Base-by-base conservation (phyloP, 805 yeast genomes). In the Saccharomyces cerevisiae region DNA sequence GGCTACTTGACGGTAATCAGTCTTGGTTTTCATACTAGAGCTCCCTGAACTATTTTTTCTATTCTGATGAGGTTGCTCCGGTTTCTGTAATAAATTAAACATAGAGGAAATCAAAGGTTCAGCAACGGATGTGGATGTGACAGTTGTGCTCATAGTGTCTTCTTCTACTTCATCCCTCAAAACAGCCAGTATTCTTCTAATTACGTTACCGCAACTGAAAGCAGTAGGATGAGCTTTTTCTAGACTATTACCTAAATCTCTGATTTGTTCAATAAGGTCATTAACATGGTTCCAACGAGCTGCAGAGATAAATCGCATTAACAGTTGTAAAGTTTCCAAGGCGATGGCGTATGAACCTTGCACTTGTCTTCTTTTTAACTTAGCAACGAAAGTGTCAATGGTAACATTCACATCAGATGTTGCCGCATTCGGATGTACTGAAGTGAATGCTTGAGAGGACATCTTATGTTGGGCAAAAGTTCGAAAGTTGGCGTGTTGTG, bases 181-280 rank as follows among this genome's bases (percentile, higher is more conserved):
- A 53, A 88, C 73, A 1, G 96, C 90, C 59, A 94, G 74, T 1
- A 92, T 91, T 66, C 99, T 79, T 68, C 98, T 80, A 17, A 92
- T 86, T 41, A 94, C 85, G 68, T 94, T 94, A 9, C 98, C 98
- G 53, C 91, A 82, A 2, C 90, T 80, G 61, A 90, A 84, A 62
- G 91, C 96, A 59, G 89, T 79, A 6, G 98, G 97, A 65, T 88
- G 94, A 2, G 97, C 96, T 26, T 78, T 80, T 41, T 82, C 81
- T 49, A 94, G 72, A 31, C 79, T 72, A 43, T 74, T 74, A 8
- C 98, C 99, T 21, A 91, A 80, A 53, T 76, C 75, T 62, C 95
- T 82, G 60, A 92, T 82, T 55, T 86, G 82, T 17, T 70, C 71
- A 28, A 92, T 84, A 57, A 92, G 76, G 57, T 87, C 89, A 55